Conservation (phyloP, 768 basidiomycete species). For the Leucocoprinus birnbaumii region DNA sequence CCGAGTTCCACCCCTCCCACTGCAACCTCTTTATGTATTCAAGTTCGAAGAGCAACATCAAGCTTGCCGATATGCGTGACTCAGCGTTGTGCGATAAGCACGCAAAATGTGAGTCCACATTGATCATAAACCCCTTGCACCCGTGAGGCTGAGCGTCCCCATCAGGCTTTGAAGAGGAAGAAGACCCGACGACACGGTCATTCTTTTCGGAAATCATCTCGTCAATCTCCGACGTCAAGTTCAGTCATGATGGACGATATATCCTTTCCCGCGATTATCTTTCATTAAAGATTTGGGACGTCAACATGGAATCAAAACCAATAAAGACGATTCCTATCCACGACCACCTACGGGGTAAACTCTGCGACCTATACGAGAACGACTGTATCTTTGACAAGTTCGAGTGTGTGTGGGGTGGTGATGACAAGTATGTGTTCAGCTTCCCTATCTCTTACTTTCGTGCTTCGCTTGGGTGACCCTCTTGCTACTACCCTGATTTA, state of each 20-base stretch:
- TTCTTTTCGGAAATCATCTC: conserved; percentile 99
- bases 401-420: conserved; percentile 97
- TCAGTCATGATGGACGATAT: conserved; percentile 95
- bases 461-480: conserved; percentile 7
- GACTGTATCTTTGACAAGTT: conserved; percentile 99
- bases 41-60: conserved; percentile 99
- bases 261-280: conserved; percentile 97
- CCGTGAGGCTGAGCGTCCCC: conserved; percentile 8
- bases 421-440: conserved; percentile 74
- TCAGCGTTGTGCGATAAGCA: conserved; percentile 95
- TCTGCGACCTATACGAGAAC: conserved; percentile 98
- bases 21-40: conserved; percentile 99
- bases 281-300: conserved; percentile 98
- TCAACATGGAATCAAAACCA: conserved; percentile 97
- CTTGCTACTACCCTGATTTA: conserved; percentile 1
- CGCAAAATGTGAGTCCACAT: conserved; percentile 77
- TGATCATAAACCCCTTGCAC: conserved; percentile 12
- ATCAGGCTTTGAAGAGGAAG: conserved; percentile 96
- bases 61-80: conserved; percentile 98
- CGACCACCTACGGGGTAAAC: conserved; percentile 94
- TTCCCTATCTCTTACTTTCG: conserved; percentile 20
- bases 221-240: conserved; percentile 99
- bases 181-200: conserved; percentile 94
- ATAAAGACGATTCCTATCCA: conserved; percentile 98
- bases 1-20: conserved; percentile 96